phyloP scores from a whole-genome alignment of 768 basidiomycete genomes.

The Pulveroboletus sp. region DNA sequence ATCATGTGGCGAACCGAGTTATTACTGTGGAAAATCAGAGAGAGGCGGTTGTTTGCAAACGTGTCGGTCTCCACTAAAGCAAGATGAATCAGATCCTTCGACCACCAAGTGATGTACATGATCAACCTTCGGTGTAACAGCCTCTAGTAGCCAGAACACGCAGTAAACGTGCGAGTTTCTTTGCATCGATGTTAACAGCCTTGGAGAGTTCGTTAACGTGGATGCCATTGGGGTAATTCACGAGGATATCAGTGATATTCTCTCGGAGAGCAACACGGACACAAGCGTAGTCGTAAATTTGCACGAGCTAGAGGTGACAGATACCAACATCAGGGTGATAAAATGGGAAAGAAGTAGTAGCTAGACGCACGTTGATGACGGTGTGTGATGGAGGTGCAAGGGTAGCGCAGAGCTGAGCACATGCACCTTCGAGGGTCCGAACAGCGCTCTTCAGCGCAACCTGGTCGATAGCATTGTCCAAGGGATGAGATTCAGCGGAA shows the following conservation, averaged over 20 bases:
- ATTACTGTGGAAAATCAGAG: slow-evolving; percentile 23
- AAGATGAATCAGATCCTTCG: not conserved
- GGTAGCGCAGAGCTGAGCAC: slow-evolving; percentile 32
- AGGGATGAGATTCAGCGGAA: slow-evolving; percentile 29
- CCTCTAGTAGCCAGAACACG: slow-evolving; percentile 29
- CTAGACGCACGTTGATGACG: slow-evolving; percentile 27
- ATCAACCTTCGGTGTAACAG: slow-evolving; percentile 31
- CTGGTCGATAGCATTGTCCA: slow-evolving; percentile 28
- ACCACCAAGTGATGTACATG: not conserved
- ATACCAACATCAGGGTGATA: not conserved
- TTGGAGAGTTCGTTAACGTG: slow-evolving; percentile 28
- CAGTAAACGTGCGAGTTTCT: slow-evolving; percentile 29
- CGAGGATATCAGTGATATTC: slow-evolving; percentile 27
- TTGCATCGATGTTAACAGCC: slow-evolving; percentile 16
- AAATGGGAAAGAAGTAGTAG: not conserved
- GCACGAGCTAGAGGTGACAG: slow-evolving; percentile 15
- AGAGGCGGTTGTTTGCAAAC: slow-evolving; percentile 35
- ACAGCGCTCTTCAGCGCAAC: slow-evolving; percentile 23
- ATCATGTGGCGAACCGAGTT: slow-evolving; percentile 22
- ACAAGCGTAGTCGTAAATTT: slow-evolving; percentile 28
- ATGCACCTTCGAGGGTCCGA: slow-evolving; percentile 33
- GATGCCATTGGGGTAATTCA: slow-evolving; percentile 26
- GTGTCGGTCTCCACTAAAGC: slow-evolving; percentile 26
- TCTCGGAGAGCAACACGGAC: slow-evolving; percentile 26
- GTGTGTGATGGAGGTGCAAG: slow-evolving; percentile 33